phyloP scores from a whole-genome alignment of 345 rosid species.

The Isatis tinctoria region DNA sequence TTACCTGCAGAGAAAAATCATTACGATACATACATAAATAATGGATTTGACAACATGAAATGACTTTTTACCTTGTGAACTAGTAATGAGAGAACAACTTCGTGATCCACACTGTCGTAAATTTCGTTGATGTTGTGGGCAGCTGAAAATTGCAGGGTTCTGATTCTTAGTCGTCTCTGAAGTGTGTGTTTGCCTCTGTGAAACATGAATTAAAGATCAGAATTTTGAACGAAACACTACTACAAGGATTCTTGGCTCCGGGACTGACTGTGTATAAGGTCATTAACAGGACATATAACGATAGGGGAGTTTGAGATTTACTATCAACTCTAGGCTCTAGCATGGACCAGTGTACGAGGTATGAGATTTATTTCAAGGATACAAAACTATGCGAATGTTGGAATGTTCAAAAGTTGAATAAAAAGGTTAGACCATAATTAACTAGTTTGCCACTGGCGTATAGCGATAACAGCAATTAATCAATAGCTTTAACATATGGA shows the following conservation, averaged over 20 bases:
- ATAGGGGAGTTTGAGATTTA: not conserved
- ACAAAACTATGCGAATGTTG: not conserved
- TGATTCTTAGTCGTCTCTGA: slow-evolving; percentile 79
- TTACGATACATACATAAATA: not conserved
- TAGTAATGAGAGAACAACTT: slow-evolving; percentile 77
- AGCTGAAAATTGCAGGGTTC: slow-evolving; percentile 75
- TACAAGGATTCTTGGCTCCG: not conserved
- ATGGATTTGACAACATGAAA: not conserved
- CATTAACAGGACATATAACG: not conserved
- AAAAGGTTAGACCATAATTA: not conserved
- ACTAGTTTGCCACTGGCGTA: not conserved
- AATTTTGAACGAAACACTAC: not conserved
- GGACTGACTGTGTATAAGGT: not conserved
- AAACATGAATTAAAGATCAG: slow-evolving; percentile 21
- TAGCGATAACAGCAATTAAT: not conserved
- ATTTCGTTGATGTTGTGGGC: slow-evolving; percentile 73
- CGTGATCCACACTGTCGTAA: slow-evolving; percentile 83
- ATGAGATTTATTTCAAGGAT: not conserved
- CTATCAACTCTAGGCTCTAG: not conserved
- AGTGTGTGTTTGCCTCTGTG: slow-evolving; percentile 66
- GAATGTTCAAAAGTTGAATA: not conserved
- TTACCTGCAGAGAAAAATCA: slow-evolving; percentile 43
- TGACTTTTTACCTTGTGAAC: slow-evolving; percentile 71
- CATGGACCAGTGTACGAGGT: not conserved
- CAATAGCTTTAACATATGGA: not conserved